A percentile compares a stretch with the other conserved stretches of the same genome.
phyloP scores from a whole-genome alignment of 495 filamentous ascomycete species.

The Annulohypoxylon stygium region DNA sequence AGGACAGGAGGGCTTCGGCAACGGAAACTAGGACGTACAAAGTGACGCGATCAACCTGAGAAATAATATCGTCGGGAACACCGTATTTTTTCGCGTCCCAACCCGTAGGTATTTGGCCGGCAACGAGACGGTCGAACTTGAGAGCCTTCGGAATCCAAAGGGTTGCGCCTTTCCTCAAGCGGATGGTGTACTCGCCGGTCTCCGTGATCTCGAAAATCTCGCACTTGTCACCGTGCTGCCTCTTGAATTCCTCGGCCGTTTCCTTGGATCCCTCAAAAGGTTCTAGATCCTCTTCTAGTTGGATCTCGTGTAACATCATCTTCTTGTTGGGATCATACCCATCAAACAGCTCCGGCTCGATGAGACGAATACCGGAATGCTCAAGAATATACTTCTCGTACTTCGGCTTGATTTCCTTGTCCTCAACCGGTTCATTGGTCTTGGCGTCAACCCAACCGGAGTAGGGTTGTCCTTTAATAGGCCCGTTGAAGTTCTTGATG shows the following conservation, averaged over 20 bases:
- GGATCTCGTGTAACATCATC: slow-evolving; percentile 96
- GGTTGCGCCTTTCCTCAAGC: slow-evolving; percentile 92
- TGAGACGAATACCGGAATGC: slow-evolving; percentile 96
- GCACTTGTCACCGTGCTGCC: slow-evolving; percentile 95
- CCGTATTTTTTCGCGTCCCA: slow-evolving; percentile 97
- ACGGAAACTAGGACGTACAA: slow-evolving; percentile 94
- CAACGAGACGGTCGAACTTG: slow-evolving; percentile 95
- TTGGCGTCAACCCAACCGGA: slow-evolving; percentile 98
- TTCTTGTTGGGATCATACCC: slow-evolving; percentile 99
- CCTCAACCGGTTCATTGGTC: slow-evolving; percentile 93
- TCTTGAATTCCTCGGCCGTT: slow-evolving; percentile 96
- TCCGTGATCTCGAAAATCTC: slow-evolving; percentile 97
- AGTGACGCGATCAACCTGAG: slow-evolving; percentile 96
- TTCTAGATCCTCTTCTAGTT: slow-evolving; percentile 95
- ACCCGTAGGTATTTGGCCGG: slow-evolving; percentile 94
- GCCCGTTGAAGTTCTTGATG: slow-evolving; percentile 98
- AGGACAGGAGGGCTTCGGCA: slow-evolving; percentile 87
- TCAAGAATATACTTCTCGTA: slow-evolving; percentile 97
- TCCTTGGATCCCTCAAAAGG: slow-evolving; percentile 98
- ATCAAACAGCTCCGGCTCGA: slow-evolving; percentile 96
- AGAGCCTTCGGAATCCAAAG: slow-evolving; percentile 97
- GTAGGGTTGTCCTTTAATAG: slow-evolving; percentile 95
- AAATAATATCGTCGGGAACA: slow-evolving; percentile 96
- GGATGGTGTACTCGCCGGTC: slow-evolving; percentile 92
- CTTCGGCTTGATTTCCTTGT: slow-evolving; percentile 96